A percentile compares a stretch with the other conserved stretches of the same genome.
These are phyloP conservation scores for Lithohypha guttulata DNA, from an alignment of 2,329 filamentous ascomycete species.

Conservation along the genomic window DNA sequence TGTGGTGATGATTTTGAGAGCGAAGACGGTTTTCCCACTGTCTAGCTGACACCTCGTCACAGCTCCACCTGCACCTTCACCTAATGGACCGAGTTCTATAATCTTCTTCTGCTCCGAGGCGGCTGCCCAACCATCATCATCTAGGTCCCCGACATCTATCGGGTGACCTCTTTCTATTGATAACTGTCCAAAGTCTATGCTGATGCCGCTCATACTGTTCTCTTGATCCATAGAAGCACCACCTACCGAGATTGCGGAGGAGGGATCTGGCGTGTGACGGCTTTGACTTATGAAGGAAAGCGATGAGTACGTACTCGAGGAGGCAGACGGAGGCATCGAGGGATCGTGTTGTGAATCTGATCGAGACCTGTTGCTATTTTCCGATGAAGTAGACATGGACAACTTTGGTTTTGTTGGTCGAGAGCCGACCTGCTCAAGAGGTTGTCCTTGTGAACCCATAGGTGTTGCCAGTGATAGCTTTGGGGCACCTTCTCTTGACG, in stretches of 20 bases:
- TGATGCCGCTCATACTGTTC: conserved; percentile 63
- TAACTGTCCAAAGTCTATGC: conserved; percentile 68
- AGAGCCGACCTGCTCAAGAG: conserved; percentile 53
- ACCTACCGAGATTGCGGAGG: conserved; percentile 75
- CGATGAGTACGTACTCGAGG: conserved; percentile 75
- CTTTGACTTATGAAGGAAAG: conserved; percentile 66
- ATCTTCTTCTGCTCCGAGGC: conserved; percentile 84
- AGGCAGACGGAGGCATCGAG: conserved; percentile 74
- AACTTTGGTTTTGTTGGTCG: conserved; percentile 22
- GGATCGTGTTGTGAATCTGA: conserved; percentile 72
- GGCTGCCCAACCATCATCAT: conserved; percentile 90
- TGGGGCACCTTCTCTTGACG: conserved; percentile 42
- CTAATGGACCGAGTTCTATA: conserved; percentile 74
- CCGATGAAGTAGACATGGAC: conserved; percentile 45
- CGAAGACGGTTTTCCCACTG: conserved; percentile 88
- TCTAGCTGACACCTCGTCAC: conserved; percentile 85
- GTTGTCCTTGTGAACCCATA: conserved; percentile 65
- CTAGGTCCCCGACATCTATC: conserved; percentile 84
- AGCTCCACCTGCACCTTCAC: conserved; percentile 89
- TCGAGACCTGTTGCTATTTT: conserved; percentile 68
- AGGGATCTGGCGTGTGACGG: conserved; percentile 65
- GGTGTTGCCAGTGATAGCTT: conserved; percentile 77
- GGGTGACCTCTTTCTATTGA: conserved; percentile 71
- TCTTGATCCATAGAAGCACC: conserved; percentile 77
- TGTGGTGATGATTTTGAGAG: conserved; percentile 95